A percentile compares a stretch with the other conserved stretches of the same genome.
phyloP scores from a whole-genome alignment of 768 basidiomycete species.

The Leccinum incarnatum region DNA sequence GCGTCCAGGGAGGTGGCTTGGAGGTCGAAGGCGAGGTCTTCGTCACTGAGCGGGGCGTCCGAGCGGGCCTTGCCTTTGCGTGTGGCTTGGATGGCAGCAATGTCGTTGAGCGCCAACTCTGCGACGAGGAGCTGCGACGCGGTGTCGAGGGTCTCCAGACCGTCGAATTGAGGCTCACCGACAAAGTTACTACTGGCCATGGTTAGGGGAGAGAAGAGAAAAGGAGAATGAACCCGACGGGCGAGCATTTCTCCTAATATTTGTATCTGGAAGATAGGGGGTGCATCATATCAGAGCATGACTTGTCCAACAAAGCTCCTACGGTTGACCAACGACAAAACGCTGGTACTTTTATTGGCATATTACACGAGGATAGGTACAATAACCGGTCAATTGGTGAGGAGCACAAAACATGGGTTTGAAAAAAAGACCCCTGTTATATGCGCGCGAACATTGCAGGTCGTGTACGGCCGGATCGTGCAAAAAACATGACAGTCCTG shows the following conservation, averaged over 20 bases:
- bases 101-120: conserved; percentile 42
- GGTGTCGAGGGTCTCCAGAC: conserved; percentile 24
- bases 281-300: background rate
- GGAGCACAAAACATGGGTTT: background rate
- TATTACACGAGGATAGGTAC: background rate
- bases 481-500: too few species aligned
- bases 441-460: background rate
- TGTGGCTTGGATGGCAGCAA: conserved; percentile 32
- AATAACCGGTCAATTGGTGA: background rate
- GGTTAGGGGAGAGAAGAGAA: background rate
- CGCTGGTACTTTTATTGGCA: background rate
- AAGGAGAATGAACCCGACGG: too few species aligned
- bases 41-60: conserved; percentile 36
- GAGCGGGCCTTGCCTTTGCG: conserved; percentile 39
- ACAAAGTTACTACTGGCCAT: conserved; percentile 14
- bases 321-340: background rate
- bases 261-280: background rate
- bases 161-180: conserved; percentile 12
- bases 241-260: background rate
- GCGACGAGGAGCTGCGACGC: conserved; percentile 40
- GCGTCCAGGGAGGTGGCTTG: conserved; percentile 37
- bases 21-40: conserved; percentile 43
- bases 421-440: background rate
- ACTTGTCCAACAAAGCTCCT: too few species aligned
- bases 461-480: too few species aligned